Evolutionary conservation across 2,329 filamentous ascomycete genomes (phyloP).

Genomic region (Colletotrichum aenigma): DNA sequence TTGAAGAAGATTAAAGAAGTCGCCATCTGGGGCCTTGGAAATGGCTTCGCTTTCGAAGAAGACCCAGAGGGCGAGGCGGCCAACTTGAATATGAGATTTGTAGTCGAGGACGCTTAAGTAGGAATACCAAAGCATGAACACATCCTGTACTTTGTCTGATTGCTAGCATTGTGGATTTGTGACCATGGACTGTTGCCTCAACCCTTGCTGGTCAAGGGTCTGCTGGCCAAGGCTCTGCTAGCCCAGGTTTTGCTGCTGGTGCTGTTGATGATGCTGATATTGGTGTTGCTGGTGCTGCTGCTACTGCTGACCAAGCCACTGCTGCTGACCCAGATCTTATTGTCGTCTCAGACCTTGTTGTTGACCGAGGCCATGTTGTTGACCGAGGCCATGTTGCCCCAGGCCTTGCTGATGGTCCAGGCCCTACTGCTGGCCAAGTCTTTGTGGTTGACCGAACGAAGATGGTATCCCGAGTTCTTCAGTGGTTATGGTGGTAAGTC

Average conservation of each 20-base stretch:
- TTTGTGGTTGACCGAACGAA: background rate
- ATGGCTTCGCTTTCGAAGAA: background rate
- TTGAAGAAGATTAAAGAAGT: background rate
- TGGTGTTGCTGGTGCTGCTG: conserved; percentile 31
- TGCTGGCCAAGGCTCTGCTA: conserved; percentile 28
- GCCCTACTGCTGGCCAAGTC: conserved; percentile 9
- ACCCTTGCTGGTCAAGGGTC: conserved; percentile 31
- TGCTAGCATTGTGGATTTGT: no score
- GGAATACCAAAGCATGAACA: background rate
- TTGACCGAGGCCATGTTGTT: background rate
- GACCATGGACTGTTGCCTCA: conserved; percentile 22
- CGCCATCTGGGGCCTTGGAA: background rate
- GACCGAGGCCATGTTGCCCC: background rate
- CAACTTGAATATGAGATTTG: background rate
- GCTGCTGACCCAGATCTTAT: background rate
- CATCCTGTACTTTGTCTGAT: no score
- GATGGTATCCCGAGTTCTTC: no score
- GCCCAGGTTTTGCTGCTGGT: conserved; percentile 21
- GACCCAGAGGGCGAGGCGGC: background rate
- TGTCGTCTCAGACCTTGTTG: conserved; percentile 2
- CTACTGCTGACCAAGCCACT: conserved; percentile 3
- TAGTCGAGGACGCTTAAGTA: background rate
- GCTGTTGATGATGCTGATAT: conserved; percentile 25
- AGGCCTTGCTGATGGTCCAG: conserved; percentile 7
- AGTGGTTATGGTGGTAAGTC: no score